Conservation (phyloP, 768 basidiomycete genomes). For the Lepiota brunneoincarnata region DNA sequence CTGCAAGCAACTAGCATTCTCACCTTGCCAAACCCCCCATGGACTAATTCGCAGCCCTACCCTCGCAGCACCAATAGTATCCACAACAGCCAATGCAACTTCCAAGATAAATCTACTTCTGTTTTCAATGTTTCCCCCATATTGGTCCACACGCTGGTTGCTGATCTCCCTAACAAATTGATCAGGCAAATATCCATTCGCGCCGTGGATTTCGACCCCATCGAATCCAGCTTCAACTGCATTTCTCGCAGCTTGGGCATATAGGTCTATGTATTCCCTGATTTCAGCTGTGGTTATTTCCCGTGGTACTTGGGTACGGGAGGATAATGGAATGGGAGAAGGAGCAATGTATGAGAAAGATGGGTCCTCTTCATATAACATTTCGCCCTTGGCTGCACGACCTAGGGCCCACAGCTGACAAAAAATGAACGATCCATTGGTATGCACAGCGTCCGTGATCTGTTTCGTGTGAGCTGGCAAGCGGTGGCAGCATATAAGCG, state of each 20-base stretch:
- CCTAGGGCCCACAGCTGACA: constrained; percentile 61
- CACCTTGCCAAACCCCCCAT: constrained; percentile 44
- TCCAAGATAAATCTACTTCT: constrained; percentile 56
- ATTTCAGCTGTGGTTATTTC: constrained; percentile 48
- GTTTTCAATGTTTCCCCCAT: constrained; percentile 65
- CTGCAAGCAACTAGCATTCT: not conserved
- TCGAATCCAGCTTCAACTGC: constrained; percentile 66
- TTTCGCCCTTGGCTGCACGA: constrained; percentile 30
- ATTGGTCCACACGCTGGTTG: constrained; percentile 61
- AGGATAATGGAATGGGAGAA: constrained; percentile 24
- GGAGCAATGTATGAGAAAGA: constrained; percentile 28
- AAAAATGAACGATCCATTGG: constrained; percentile 44
- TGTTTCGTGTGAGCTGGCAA: constrained; percentile 16
- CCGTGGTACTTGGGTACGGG: constrained; percentile 27
- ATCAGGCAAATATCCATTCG: constrained; percentile 50
- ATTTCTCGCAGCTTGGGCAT: constrained; percentile 52
- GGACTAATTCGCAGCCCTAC: constrained; percentile 58
- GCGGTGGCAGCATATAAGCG: not conserved
- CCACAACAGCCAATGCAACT: constrained; percentile 47
- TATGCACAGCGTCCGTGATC: constrained; percentile 45
- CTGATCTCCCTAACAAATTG: constrained; percentile 60
- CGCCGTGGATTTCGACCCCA: constrained; percentile 45
- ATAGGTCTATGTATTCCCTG: constrained; percentile 45
- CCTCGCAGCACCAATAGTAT: constrained; percentile 52
- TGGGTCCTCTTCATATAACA: constrained; percentile 33